Conservation (phyloP, 768 basidiomycete species). For the Psilocybe azurescens region DNA sequence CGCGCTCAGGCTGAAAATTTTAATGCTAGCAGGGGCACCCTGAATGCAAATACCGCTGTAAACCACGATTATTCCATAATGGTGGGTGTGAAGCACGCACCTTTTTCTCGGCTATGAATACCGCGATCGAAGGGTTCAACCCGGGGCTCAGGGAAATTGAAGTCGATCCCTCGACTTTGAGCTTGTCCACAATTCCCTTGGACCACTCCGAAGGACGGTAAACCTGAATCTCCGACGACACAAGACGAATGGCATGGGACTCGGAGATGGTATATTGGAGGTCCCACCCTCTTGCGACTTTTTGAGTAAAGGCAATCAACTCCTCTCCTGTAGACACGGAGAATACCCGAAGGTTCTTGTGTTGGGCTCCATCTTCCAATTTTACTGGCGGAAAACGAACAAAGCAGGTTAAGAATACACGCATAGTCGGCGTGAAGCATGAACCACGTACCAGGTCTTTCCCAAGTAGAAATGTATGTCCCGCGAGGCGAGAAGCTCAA, state of each 20-base stretch:
- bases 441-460: conserved; percentile 69
- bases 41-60: conserved; percentile 28
- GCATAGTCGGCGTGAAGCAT: background rate
- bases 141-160: conserved; percentile 81
- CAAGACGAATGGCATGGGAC: conserved; percentile 82
- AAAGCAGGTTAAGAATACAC: background rate
- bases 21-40: conserved; percentile 89
- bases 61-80: background rate
- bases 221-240: conserved; percentile 83
- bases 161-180: conserved; percentile 84
- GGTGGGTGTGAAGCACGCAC: conserved; percentile 38
- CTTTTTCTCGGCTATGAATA: conserved; percentile 96
- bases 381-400: conserved; percentile 54
- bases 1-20: conserved; percentile 76
- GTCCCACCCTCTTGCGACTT: conserved; percentile 92
- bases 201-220: conserved; percentile 82
- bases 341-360: conserved; percentile 95
- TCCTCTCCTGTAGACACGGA: conserved; percentile 86
- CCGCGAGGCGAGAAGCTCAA: conserved; percentile 92
- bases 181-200: conserved; percentile 80
- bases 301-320: conserved; percentile 84
- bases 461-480: conserved; percentile 95
- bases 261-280: conserved; percentile 92
- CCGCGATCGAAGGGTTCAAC: conserved; percentile 85
- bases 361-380: conserved; percentile 87